phyloP scores from a whole-genome alignment of 1,284 basidiomycete species.

The Moesziomyces sp. region DNA sequence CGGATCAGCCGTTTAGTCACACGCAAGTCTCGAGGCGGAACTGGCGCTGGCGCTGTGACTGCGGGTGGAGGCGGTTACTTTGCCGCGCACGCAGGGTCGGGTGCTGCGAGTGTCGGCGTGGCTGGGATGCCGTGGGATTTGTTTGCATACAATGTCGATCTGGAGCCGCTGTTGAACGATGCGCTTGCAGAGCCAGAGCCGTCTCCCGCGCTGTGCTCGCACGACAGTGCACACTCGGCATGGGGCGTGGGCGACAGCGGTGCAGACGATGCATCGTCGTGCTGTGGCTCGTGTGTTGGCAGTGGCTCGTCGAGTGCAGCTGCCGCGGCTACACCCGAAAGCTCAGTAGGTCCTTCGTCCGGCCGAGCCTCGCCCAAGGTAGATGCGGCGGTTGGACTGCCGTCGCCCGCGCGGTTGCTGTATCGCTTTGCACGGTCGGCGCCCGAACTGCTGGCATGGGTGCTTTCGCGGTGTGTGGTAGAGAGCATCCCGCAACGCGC shows the following conservation, averaged over 20 bases:
- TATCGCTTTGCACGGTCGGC: conserved; percentile 53
- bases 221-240: background rate
- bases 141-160: conserved; percentile 30
- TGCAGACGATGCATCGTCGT: conserved; percentile 12
- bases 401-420: conserved; percentile 52
- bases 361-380: conserved; percentile 16
- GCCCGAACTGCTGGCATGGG: conserved; percentile 52
- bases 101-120: background rate
- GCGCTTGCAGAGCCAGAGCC: conserved; percentile 18
- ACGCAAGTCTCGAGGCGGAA: conserved; percentile 9
- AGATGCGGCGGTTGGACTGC: background rate
- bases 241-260: background rate
- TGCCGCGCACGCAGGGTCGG: conserved; percentile 7
- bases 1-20: conserved; percentile 34
- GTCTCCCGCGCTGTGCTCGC: background rate
- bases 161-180: conserved; percentile 35
- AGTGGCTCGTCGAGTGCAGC: conserved; percentile 1
- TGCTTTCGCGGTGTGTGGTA: conserved; percentile 56
- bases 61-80: conserved; percentile 19
- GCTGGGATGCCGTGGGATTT: conserved; percentile 27
- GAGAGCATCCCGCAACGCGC: conserved; percentile 40
- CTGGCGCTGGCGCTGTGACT: background rate
- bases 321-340: conserved; percentile 8
- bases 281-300: background rate
- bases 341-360: conserved; percentile 32